Evolutionary conservation across 2,329 filamentous ascomycete genomes (phyloP).

Genomic region (Fusarium odoratissimum): DNA sequence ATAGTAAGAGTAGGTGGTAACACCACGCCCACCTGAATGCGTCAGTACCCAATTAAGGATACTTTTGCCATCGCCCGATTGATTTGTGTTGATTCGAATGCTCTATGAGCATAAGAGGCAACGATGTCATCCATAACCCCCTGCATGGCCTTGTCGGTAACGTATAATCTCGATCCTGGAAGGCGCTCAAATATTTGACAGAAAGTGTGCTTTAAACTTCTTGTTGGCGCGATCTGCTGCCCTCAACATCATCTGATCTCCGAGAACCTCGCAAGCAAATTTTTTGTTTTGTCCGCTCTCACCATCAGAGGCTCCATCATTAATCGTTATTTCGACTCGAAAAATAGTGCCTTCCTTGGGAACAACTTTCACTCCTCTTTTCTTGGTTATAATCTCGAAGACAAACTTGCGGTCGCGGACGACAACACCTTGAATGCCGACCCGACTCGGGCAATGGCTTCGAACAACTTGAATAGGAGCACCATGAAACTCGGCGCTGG

Average conservation of each 20-base stretch:
- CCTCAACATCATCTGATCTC: slow-evolving; percentile 85
- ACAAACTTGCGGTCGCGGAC: slow-evolving; percentile 88
- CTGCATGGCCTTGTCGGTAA: neutral
- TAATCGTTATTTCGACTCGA: slow-evolving; percentile 73
- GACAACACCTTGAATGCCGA: slow-evolving; percentile 87
- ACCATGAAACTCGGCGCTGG: slow-evolving; percentile 91
- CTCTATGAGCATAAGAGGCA: neutral
- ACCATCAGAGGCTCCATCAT: slow-evolving; percentile 18
- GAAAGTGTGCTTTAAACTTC: slow-evolving; percentile 90
- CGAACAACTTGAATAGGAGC: slow-evolving; percentile 84
- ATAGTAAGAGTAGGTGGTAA: too few relatives aligned
- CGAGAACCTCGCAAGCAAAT: slow-evolving; percentile 86
- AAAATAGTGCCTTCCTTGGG: slow-evolving; percentile 95
- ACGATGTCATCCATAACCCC: neutral
- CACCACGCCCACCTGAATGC: too few relatives aligned
- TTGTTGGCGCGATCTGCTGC: slow-evolving; percentile 87
- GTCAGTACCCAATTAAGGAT: neutral
- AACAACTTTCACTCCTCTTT: slow-evolving; percentile 78
- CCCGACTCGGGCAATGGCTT: slow-evolving; percentile 82
- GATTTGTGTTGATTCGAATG: neutral
- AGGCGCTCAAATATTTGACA: slow-evolving; percentile 73
- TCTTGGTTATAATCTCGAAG: slow-evolving; percentile 83
- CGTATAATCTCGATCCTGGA: neutral
- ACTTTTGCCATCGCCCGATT: neutral
- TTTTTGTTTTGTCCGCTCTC: slow-evolving; percentile 37